A percentile compares a stretch with the other conserved stretches of the same genome.
These are phyloP conservation scores for Mucor circinelloides DNA, from an alignment of 371 early-diverging fungal genomes.

Conservation along the genomic window DNA sequence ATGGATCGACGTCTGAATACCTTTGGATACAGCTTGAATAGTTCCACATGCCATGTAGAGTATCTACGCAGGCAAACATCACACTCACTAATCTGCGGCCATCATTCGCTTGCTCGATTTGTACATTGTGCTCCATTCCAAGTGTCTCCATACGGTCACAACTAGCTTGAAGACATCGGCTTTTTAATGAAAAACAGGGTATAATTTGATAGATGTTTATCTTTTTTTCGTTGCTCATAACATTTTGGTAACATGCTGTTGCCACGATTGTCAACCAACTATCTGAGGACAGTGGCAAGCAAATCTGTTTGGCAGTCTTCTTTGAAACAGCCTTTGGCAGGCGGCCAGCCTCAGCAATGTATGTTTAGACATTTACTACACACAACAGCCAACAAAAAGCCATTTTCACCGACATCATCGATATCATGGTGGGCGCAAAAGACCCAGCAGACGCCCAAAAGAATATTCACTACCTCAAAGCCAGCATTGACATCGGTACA, in stretches of 20 bases:
- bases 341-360: background rate
- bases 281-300: background rate
- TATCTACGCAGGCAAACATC: too few relatives aligned
- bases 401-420: too few relatives aligned
- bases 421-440: background rate
- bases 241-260: conserved; percentile 2
- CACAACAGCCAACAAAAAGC: background rate
- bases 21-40: too few relatives aligned
- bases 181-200: conserved; percentile 9
- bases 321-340: background rate
- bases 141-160: background rate
- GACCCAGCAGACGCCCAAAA: conserved; percentile 9
- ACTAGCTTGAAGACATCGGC: conserved; percentile 1
- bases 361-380: background rate
- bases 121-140: too few relatives aligned
- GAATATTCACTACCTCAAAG: conserved; percentile 13
- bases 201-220: background rate
- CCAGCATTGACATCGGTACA: background rate
- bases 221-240: background rate
- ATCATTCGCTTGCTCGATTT: too few relatives aligned
- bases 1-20: too few relatives aligned
- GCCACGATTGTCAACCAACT: conserved; percentile 12
- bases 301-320: conserved; percentile 7
- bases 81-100: too few relatives aligned
- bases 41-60: too few relatives aligned